phyloP scores from a whole-genome alignment of 2,329 filamentous ascomycete genomes.

The Mycosphaerella sp. region DNA sequence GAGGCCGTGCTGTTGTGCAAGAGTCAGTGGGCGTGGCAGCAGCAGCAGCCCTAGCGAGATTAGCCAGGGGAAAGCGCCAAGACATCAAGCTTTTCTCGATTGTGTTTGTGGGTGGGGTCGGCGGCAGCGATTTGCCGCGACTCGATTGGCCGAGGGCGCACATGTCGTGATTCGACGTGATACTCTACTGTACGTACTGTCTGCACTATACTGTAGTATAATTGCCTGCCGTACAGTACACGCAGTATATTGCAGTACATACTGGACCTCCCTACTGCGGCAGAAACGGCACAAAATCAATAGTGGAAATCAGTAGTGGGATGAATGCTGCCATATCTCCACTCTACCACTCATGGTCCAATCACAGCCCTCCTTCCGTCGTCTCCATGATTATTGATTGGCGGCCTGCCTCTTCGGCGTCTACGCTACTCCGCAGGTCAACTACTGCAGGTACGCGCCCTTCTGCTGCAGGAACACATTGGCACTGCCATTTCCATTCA shows the following conservation, averaged over 20 bases:
- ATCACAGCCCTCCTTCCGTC: background rate
- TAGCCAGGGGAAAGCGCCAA: background rate
- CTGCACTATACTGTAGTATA: too few relatives aligned
- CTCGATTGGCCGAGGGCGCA: background rate
- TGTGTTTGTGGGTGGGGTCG: conserved; percentile 1
- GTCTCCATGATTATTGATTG: background rate
- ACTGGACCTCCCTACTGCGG: too few relatives aligned
- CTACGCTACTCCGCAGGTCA: background rate
- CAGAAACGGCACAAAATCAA: too few relatives aligned
- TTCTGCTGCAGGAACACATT: background rate
- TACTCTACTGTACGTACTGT: background rate
- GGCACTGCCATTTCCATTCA: too few relatives aligned
- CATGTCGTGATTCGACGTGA: conserved; percentile 1
- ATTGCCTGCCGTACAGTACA: background rate
- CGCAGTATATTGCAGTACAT: background rate
- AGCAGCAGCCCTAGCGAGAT: conserved; percentile 2
- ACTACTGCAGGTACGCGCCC: conserved; percentile 4
- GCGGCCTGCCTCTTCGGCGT: background rate
- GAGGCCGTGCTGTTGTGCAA: background rate
- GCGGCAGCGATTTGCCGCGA: background rate
- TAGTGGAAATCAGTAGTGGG: too few relatives aligned
- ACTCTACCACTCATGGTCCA: too few relatives aligned
- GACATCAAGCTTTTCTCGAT: background rate
- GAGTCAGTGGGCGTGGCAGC: conserved; percentile 4
- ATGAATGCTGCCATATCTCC: too few relatives aligned